A percentile compares a stretch with the other conserved stretches of the same genome.
These are phyloP conservation scores for Penicillium manginii DNA, from an alignment of 495 filamentous ascomycete species.

Conservation along the genomic window DNA sequence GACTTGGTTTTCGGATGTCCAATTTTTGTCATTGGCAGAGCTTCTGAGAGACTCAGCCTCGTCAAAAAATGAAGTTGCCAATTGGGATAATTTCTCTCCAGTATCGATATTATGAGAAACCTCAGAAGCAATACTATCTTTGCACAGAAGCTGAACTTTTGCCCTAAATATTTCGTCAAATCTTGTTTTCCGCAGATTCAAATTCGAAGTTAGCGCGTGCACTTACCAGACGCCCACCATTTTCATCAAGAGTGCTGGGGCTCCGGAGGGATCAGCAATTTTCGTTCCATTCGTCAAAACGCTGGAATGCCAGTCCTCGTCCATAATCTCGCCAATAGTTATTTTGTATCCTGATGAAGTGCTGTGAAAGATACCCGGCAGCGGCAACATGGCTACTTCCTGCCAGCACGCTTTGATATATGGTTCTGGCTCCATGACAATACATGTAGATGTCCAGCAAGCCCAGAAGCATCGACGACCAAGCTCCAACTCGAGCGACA, in stretches of 20 bases:
- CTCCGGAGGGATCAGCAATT: neutral
- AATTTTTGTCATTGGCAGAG: neutral
- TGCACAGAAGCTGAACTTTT: slow-evolving; percentile 9
- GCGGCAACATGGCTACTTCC: slow-evolving; percentile 9
- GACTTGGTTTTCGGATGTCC: neutral
- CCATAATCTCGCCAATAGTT: neutral
- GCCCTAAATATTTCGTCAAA: neutral
- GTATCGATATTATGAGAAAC: neutral
- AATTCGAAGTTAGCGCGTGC: neutral
- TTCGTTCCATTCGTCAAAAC: neutral
- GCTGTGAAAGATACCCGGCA: neutral
- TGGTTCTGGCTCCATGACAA: slow-evolving; percentile 11
- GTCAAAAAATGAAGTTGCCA: neutral
- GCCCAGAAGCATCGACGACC: slow-evolving; percentile 11
- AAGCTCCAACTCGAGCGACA: slow-evolving; percentile 1
- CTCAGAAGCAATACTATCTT: neutral
- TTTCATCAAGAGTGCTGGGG: neutral
- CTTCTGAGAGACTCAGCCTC: neutral
- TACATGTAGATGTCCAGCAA: slow-evolving; percentile 11
- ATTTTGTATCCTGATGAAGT: neutral
- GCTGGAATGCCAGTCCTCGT: neutral
- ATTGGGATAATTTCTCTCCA: neutral
- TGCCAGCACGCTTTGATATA: slow-evolving; percentile 3
- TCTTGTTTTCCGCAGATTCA: neutral
- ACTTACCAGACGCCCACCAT: neutral